Percentiles rank a stretch among this genome's conserved stretches.
Conservation (phyloP, 495 filamentous ascomycete species). For the Polyplosphaeria fusca region DNA sequence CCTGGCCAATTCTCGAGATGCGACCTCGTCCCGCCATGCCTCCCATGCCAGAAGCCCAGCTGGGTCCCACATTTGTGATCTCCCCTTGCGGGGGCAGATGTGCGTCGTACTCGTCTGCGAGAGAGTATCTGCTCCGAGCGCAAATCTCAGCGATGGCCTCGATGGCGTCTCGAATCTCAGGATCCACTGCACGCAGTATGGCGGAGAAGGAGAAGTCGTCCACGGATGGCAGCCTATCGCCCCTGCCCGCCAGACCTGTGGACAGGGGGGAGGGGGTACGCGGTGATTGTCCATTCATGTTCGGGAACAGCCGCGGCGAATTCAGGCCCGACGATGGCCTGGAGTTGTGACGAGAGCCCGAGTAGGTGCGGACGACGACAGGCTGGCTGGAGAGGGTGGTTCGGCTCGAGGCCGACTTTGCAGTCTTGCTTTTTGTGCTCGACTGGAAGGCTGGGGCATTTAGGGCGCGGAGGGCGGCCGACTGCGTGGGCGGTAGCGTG, state of each 20-base stretch:
- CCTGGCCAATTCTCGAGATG: slow-evolving; percentile 13
- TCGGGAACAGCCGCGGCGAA: slow-evolving; percentile 16
- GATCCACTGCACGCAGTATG: slow-evolving; percentile 58
- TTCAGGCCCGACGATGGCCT: slow-evolving; percentile 21
- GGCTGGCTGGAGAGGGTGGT: slow-evolving; percentile 35
- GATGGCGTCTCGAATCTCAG: slow-evolving; percentile 55
- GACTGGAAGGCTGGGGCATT: slow-evolving; percentile 30
- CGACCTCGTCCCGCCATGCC: slow-evolving; percentile 14
- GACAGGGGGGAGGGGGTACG: slow-evolving; percentile 22
- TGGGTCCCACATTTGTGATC: slow-evolving; percentile 37
- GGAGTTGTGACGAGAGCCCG: slow-evolving; percentile 28
- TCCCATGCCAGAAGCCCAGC: slow-evolving; percentile 24
- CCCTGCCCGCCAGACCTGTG: slow-evolving; percentile 16
- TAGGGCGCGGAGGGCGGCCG: slow-evolving; percentile 34
- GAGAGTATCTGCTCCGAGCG: slow-evolving; percentile 57
- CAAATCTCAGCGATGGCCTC: slow-evolving; percentile 65
- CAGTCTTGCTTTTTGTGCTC: slow-evolving; percentile 20
- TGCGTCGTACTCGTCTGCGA: slow-evolving; percentile 62
- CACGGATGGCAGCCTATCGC: slow-evolving; percentile 45
- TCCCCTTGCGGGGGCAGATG: slow-evolving; percentile 62
- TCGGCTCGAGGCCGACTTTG: slow-evolving; percentile 30
- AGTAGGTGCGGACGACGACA: slow-evolving; percentile 40
- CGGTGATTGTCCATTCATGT: slow-evolving; percentile 14
- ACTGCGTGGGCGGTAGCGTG: slow-evolving; percentile 28
- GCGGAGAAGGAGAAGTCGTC: slow-evolving; percentile 59